phyloP scores from a whole-genome alignment of 768 basidiomycete species.

The Kwoniella shandongensis region DNA sequence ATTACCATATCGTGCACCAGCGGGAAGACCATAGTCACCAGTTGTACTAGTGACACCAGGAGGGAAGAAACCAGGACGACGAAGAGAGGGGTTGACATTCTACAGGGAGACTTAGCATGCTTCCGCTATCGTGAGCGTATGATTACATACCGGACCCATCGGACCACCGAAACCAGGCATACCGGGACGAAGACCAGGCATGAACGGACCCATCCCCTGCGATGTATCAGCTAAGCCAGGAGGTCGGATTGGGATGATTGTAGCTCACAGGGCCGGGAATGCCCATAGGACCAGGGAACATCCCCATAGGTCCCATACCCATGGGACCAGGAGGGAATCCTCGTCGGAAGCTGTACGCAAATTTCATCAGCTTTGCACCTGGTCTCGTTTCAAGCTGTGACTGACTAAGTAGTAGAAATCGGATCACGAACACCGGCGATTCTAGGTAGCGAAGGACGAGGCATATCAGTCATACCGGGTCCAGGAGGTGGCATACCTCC shows the following conservation, averaged over 20 bases:
- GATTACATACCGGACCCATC: slow-evolving; percentile 43
- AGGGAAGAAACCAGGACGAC: slow-evolving; percentile 50
- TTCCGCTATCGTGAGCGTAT: neutral
- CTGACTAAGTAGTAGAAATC: slow-evolving; percentile 52
- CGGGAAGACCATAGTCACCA: slow-evolving; percentile 50
- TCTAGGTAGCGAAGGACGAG: slow-evolving; percentile 47
- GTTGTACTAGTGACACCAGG: slow-evolving; percentile 44
- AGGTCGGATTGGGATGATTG: neutral
- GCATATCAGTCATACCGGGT: slow-evolving; percentile 42
- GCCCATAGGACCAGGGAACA: slow-evolving; percentile 50
- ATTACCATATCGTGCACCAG: slow-evolving; percentile 42
- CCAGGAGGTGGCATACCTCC: slow-evolving; percentile 36
- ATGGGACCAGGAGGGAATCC: slow-evolving; percentile 51
- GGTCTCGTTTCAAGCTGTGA: slow-evolving; percentile 6
- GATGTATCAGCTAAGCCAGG: neutral
- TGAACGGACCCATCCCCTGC: slow-evolving; percentile 52
- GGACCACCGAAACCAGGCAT: slow-evolving; percentile 50
- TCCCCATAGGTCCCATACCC: slow-evolving; percentile 45
- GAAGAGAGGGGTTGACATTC: slow-evolving; percentile 49
- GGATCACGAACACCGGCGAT: slow-evolving; percentile 52
- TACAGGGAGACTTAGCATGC: slow-evolving; percentile 7
- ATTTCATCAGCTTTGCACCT: neutral
- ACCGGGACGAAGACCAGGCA: slow-evolving; percentile 51
- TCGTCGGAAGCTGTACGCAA: slow-evolving; percentile 35
- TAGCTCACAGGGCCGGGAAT: slow-evolving; percentile 45